Evolutionary conservation across 208 protist genomes (phyloP).

Genomic region (Trypanosoma theileri): DNA sequence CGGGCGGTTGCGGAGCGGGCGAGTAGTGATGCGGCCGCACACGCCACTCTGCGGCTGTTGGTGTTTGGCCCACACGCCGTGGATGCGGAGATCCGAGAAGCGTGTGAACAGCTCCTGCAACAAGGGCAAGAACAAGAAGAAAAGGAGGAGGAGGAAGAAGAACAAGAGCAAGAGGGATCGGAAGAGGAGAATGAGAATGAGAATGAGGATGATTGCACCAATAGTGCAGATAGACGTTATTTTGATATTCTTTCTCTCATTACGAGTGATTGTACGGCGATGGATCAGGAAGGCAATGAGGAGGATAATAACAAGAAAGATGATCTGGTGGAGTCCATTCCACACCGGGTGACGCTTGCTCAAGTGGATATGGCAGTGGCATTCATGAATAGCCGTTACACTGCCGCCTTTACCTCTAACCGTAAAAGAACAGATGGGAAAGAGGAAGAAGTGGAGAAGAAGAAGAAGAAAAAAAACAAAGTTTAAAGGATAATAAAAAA

Average conservation of each 20-base stretch:
- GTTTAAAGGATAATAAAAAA: background rate
- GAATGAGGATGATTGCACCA: constrained; percentile 1
- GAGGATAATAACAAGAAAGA: background rate
- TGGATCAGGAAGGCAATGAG: constrained; percentile 8
- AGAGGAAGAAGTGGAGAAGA: background rate
- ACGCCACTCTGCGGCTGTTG: constrained; percentile 60
- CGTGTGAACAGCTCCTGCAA: too few species aligned
- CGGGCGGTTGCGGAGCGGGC: constrained; percentile 64
- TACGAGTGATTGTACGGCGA: constrained; percentile 20
- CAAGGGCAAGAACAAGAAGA: too few species aligned
- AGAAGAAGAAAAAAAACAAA: background rate
- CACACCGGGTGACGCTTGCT: constrained; percentile 44
- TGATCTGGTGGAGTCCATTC: constrained; percentile 27
- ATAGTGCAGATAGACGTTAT: constrained; percentile 1
- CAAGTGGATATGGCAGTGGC: constrained; percentile 43
- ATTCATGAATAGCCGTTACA: constrained; percentile 40
- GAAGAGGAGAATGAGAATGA: constrained; percentile 10
- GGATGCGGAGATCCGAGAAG: background rate
- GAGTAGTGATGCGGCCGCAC: constrained; percentile 59
- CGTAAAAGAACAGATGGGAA: background rate
- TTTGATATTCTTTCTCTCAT: constrained; percentile 63
- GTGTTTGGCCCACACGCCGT: constrained; percentile 38
- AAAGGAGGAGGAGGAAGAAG: constrained; percentile 6
- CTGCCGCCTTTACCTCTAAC: constrained; percentile 1
- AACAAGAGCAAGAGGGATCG: background rate